Evolutionary conservation across 495 filamentous ascomycete genomes (phyloP), one percentile per base, ranked within the genome.

Genomic region (Pseudoneurospora amorphoporcata): DNA sequence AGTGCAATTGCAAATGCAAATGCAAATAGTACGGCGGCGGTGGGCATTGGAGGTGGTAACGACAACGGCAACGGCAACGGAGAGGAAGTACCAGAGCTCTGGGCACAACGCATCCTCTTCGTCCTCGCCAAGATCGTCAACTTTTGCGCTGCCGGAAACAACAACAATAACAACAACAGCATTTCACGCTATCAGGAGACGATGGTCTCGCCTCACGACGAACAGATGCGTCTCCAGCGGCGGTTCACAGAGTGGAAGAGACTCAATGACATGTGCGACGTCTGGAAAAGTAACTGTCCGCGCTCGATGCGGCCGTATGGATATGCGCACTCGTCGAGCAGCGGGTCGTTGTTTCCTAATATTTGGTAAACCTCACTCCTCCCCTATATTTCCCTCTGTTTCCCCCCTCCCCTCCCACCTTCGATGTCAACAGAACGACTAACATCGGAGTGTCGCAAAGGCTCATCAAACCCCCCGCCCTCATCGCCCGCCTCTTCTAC

Each of bases 61-160:
- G 41, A 17, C 16, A 42, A 16, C 19, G 85, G 90, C 23, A 89
- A 88, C 58, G 84, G 84, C 35, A 90, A 90, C 70, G 85, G 84
- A 6, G 84, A 87, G 23, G 23, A 23, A 23, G 23, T 23, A 42
- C 94, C 97, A 79, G 94, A 97, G 72, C 76, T 92, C n/a, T 99
- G 95, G 95, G 90, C 91, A 8, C 90, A 97, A 78, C 88, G 92
- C 38, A 95, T 98, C 70, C 85, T 97, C 40, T 98, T 94, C 79
- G 91, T 97, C 73, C 87, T 97, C 61, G 94, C 92, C 47, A 98
- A 97, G 78, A 87, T 97, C 41, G 86, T 89, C 70, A 95, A 94
- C 77, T 95, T 97, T 78, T 89, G 91, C 39, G 89, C 91, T 16
- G 29, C 53, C 1, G 23, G 23, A 23, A 61, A 61, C 35, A 3